Percentiles rank a stretch among this genome's conserved stretches.
Conservation (phyloP, 805 yeast genomes). For the Suhomyces emberorum region DNA sequence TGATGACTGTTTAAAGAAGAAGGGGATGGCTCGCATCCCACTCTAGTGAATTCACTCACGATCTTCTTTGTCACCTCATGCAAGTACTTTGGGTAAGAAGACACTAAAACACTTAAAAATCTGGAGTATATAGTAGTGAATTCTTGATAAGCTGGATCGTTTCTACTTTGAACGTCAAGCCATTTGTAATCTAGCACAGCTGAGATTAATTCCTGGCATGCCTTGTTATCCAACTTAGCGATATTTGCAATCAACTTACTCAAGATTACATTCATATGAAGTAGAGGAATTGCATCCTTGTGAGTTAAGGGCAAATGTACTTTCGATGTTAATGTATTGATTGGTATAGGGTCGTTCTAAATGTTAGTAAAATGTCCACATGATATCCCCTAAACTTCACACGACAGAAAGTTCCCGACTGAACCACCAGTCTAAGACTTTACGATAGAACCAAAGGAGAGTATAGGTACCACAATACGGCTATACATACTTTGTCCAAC, state of each 20-base stretch:
- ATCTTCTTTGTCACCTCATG: constrained; percentile 71
- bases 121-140: constrained; percentile 59
- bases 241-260: constrained; percentile 60
- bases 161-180: constrained; percentile 39
- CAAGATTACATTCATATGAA: constrained; percentile 55
- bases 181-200: constrained; percentile 65
- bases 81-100: constrained; percentile 89
- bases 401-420: constrained; percentile 2
- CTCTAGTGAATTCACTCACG: constrained; percentile 52
- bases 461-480: constrained; percentile 3
- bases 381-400: constrained; percentile 3
- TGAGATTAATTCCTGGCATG: constrained; percentile 51
- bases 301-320: constrained; percentile 50
- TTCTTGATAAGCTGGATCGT: constrained; percentile 12
- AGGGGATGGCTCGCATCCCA: not conserved
- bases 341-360: constrained; percentile 46
- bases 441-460: constrained; percentile 4
- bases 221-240: constrained; percentile 59
- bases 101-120: constrained; percentile 73
- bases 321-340: constrained; percentile 60
- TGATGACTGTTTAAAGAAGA: constrained; percentile 42
- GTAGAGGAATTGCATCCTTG: constrained; percentile 51
- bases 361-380: constrained; percentile 8
- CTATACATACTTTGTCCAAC: constrained; percentile 50
- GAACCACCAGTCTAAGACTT: constrained; percentile 1